A percentile compares a stretch with the other conserved stretches of the same genome.
phyloP scores from a whole-genome alignment of 306 rosid species.

The Rosa persica region DNA sequence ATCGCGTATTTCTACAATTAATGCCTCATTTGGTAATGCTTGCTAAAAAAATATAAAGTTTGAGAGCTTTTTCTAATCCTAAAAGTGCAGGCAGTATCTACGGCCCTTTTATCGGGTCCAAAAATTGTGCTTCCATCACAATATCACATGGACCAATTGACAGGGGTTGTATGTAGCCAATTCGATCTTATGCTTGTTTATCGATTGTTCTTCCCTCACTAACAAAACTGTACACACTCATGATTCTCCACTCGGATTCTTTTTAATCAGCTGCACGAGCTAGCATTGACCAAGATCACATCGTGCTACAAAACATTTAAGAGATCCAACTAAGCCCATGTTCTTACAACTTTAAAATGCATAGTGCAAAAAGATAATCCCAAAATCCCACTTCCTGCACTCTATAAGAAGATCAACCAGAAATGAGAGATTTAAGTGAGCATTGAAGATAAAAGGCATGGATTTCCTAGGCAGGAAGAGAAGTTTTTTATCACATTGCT shows the following conservation, averaged over 20 bases:
- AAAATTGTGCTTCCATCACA: background rate
- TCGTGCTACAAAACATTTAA: background rate
- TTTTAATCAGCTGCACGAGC: constrained; percentile 10
- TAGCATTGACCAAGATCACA: constrained; percentile 33
- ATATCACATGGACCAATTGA: background rate
- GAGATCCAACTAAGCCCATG: constrained; percentile 3
- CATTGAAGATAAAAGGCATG: constrained; percentile 35
- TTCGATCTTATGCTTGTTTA: background rate
- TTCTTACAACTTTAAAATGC: background rate
- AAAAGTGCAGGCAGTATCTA: background rate
- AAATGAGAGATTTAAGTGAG: background rate
- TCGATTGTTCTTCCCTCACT: background rate
- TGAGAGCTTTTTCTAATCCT: too few species aligned
- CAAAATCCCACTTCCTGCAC: constrained; percentile 27
- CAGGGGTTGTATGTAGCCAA: background rate
- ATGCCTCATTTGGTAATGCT: too few species aligned
- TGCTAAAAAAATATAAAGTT: too few species aligned
- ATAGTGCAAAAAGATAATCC: background rate
- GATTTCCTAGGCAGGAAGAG: constrained; percentile 25
- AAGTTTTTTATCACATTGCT: constrained; percentile 25
- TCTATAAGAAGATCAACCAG: constrained; percentile 19
- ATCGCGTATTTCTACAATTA: too few species aligned
- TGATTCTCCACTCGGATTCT: background rate
- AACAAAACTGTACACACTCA: background rate
- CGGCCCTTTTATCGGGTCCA: background rate